phyloP scores from a whole-genome alignment of 2,329 filamentous ascomycete genomes.

The Hortaea werneckii region DNA sequence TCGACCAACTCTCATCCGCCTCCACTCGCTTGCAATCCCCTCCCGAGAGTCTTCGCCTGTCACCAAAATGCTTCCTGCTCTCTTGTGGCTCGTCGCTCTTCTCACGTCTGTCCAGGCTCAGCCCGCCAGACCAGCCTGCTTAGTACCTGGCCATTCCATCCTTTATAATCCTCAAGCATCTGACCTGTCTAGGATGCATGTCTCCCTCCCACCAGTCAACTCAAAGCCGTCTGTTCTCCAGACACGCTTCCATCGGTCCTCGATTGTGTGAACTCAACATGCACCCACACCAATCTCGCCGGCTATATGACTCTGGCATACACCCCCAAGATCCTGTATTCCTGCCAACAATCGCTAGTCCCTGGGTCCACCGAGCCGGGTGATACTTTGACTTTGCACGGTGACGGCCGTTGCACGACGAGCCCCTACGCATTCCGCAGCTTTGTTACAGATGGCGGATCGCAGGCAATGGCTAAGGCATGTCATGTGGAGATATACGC shows the following conservation, averaged over 20 bases:
- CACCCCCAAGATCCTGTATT: slow-evolving; percentile 4
- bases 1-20: no score
- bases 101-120: neutral
- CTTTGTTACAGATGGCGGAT: slow-evolving; percentile 3
- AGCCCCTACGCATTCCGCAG: slow-evolving; percentile 10
- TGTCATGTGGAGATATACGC: slow-evolving; percentile 1
- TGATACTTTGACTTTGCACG: slow-evolving; percentile 3
- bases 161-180: no score
- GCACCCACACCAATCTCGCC: neutral
- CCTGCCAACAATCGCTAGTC: slow-evolving; percentile 7
- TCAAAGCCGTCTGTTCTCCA: neutral
- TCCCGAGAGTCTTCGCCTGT: neutral
- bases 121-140: neutral
- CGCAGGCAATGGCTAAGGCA: neutral
- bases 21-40: no score
- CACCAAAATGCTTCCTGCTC: neutral
- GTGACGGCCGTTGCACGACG: slow-evolving; percentile 8
- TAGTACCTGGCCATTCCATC: neutral
- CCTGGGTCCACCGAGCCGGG: neutral
- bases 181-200: neutral
- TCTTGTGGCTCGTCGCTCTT: neutral
- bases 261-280: neutral
- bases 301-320: neutral
- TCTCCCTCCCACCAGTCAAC: neutral
- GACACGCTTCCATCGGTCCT: neutral